Evolutionary conservation across 1,139 yeast species (phyloP), one percentile per base, ranked within the genome.

Genomic region (Pichia sp.): DNA sequence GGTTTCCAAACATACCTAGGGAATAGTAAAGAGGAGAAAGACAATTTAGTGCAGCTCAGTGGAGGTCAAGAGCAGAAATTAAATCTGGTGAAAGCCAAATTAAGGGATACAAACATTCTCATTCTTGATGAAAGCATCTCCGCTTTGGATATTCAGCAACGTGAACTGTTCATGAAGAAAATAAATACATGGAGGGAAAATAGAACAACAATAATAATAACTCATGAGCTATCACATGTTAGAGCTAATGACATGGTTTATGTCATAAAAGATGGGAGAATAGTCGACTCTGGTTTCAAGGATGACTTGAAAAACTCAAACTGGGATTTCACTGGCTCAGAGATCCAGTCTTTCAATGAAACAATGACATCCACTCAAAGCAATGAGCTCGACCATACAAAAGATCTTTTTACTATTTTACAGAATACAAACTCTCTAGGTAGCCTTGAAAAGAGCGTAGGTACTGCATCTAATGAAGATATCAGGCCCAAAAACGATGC

Each of bases 61-160:
- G 98, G 98, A 4, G 99, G 99, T 0, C 97, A 93, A 67, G 80
- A 78, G 54, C 99, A 93, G 69, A 73, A 92, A 56, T 74, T 93
- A 4, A 86, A 93, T 0, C 67, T 93, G 32, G 97, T 97, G 0
- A 77, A 97, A 56, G 97, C 97, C 0, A 77, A 76, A 58, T 61
- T 90, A 5, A 75, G 90, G 57, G 79, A 92, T 63, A 70, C 95
- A 0, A 87, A 92, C 0, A 77, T 93, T 3, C 72, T 93, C 57
- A 79, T 93, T 11, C 72, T 90, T 32, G 99, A 93, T 71, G 99
- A 93, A 67, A 81, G 95, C 1, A 73, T 89, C 4, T 85, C 93
- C 56, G 97, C 97, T 0, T 70, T 93, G 56, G 97, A 92, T 67
- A 68, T 70, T 3, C 62, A 63, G 0, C 77, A 77, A 48, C 76